Conservation (phyloP, 116 monocot genomes). For the Papilionanthe hybrid region DNA sequence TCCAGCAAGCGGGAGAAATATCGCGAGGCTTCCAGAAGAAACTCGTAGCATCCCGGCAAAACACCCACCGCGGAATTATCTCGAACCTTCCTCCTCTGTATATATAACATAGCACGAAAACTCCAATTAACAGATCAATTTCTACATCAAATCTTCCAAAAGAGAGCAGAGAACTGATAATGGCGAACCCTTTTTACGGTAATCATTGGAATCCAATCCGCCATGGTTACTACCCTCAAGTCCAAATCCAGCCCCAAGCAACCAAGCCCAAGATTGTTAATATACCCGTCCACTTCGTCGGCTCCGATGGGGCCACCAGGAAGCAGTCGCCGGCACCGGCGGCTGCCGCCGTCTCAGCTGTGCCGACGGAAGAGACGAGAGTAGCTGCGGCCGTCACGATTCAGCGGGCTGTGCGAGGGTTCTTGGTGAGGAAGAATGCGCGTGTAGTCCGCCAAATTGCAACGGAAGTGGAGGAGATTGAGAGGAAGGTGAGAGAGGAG, state of each 20-base stretch:
- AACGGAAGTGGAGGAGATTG: constrained; percentile 28
- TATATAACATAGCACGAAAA: not conserved
- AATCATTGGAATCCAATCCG: constrained; percentile 9
- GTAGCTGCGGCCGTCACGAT: constrained; percentile 24
- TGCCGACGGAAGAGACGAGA: not conserved
- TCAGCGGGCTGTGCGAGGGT: constrained; percentile 35
- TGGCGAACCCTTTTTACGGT: constrained; percentile 3
- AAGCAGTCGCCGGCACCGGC: not conserved
- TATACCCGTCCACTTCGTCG: constrained; percentile 31
- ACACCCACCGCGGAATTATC: not conserved
- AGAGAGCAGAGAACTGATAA: not conserved
- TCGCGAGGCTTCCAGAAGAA: constrained; percentile 6
- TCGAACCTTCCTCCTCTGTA: not conserved
- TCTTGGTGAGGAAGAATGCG: constrained; percentile 35
- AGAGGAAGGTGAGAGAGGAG: constrained; percentile 15
- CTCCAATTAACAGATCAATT: no score
- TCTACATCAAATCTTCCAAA: not conserved
- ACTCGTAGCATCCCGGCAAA: not conserved
- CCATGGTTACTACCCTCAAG: not conserved
- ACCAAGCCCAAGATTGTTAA: constrained; percentile 19
- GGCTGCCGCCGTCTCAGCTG: no score
- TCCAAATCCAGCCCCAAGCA: not conserved
- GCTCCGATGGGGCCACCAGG: not conserved
- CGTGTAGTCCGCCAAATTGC: constrained; percentile 14
- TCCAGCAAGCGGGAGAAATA: not conserved